A percentile compares a stretch with the other conserved stretches of the same genome.
phyloP scores from a whole-genome alignment of 169 alveolate genomes.

The Plasmodium adleri region DNA sequence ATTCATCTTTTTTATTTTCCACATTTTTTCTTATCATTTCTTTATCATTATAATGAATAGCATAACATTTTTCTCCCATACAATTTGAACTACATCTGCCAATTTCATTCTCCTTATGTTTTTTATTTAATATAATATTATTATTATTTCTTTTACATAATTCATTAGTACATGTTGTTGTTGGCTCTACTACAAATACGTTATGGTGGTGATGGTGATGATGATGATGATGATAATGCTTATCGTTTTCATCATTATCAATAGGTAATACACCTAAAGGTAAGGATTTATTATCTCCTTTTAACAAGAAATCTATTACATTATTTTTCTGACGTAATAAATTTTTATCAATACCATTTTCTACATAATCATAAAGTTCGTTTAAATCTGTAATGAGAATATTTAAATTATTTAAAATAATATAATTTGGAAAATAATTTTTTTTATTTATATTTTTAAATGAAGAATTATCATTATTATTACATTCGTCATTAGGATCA shows the following conservation, averaged over 20 bases:
- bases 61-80: too few species aligned
- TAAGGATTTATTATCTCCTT: background rate
- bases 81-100: too few species aligned
- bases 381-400: slow-evolving; percentile 40
- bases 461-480: background rate
- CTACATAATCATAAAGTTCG: slow-evolving; percentile 47
- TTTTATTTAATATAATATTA: background rate
- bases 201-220: too few species aligned
- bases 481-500: background rate
- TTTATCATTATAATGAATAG: background rate
- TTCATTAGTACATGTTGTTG: background rate
- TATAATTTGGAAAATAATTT: slow-evolving; percentile 9
- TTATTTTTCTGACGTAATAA: background rate
- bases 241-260: too few species aligned
- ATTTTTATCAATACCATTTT: slow-evolving; percentile 2
- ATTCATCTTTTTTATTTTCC: slow-evolving; percentile 28
- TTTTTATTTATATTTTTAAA: background rate
- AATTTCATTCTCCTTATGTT: background rate
- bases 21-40: background rate
- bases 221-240: too few species aligned
- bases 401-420: slow-evolving; percentile 45
- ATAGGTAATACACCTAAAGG: background rate
- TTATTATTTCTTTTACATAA: background rate
- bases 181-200: too few species aligned
- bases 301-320: background rate